Base-by-base conservation (phyloP, 257 asterid species). In the Primulina tabacum region DNA sequence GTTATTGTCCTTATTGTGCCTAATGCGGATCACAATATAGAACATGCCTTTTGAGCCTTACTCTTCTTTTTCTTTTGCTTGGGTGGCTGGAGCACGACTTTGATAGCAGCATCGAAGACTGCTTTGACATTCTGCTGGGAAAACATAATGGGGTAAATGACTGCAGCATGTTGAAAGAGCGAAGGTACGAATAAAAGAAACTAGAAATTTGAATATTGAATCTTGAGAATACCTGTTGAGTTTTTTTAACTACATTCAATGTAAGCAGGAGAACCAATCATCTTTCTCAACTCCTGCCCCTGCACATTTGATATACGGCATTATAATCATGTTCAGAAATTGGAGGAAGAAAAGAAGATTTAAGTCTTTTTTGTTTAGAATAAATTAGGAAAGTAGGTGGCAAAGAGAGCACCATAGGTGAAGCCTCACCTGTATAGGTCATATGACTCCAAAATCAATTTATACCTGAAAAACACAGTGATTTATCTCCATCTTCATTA, bases 41-140 rank as follows among this genome's bases (percentile, higher is more conserved):
- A n/a, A n/a, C n/a, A n/a, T n/a, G n/a, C n/a, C n/a, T n/a, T n/a
- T n/a, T n/a, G n/a, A n/a, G n/a, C n/a, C 58, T 72, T 77, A 12
- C 67, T 70, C 71, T 62, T 72, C 72, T 72, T 77, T 69, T 77
- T 77, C 71, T 72, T 77, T n/a, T 63, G 70, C 64, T 67, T 77
- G 67, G 81, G 81, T 34, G 81, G 81, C 73, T 67, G 77, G 63
- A 77, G 78, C 63, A 77, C 81, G 29, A 77, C 81, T 69, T 77
- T 77, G 30, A 77, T 77, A 40, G 80, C 80, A 64, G 73, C 77
- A 71, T 76, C 80, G 62, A 76, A 76, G 1, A 76, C 80, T 60
- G 64, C 73, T 68, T 77, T 77, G 65, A 77, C 81, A 68, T 77
- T 77, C 78, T 77, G 78, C 47, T 38, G 38, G 29, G 34, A 32